A percentile compares a stretch with the other conserved stretches of the same genome.
phyloP scores from a whole-genome alignment of 2,329 filamentous ascomycete genomes.

The Colletotrichum caudatum region DNA sequence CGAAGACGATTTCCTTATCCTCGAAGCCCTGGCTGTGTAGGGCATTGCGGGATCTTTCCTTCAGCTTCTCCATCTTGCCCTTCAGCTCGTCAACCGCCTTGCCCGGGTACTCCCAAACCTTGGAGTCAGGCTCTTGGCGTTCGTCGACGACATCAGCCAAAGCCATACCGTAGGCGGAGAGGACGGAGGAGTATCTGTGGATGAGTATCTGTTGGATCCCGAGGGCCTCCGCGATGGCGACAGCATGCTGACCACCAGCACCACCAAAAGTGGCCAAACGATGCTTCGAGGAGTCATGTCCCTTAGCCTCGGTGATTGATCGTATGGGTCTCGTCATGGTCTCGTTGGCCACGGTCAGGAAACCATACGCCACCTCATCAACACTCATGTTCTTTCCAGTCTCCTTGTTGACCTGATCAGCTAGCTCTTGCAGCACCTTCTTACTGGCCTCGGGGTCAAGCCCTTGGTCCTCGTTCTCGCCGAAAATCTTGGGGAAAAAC shows the following conservation, averaged over 20 bases:
- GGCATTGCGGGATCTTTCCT: constrained; percentile 76
- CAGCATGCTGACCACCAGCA: constrained; percentile 90
- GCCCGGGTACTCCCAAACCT: constrained; percentile 70
- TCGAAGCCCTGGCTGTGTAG: constrained; percentile 84
- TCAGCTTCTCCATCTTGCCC: constrained; percentile 82
- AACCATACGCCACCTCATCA: constrained; percentile 90
- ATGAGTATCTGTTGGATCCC: constrained; percentile 88
- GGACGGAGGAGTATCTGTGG: constrained; percentile 87
- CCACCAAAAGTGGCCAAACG: constrained; percentile 93
- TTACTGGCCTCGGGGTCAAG: constrained; percentile 82
- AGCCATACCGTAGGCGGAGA: constrained; percentile 94
- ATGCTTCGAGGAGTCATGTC: constrained; percentile 90
- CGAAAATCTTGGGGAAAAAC: constrained; percentile 96
- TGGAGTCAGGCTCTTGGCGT: constrained; percentile 80
- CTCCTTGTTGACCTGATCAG: constrained; percentile 82
- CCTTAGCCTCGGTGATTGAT: constrained; percentile 91
- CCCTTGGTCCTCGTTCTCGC: constrained; percentile 85
- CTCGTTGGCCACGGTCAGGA: constrained; percentile 90
- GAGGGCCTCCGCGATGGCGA: constrained; percentile 88
- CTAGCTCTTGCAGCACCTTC: constrained; percentile 79
- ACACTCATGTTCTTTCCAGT: constrained; percentile 77
- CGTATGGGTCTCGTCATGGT: constrained; percentile 92
- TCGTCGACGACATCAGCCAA: constrained; percentile 94
- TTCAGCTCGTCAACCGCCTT: constrained; percentile 73
- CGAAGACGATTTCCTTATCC: constrained; percentile 80